Conservation (phyloP, 345 rosid genomes). For the Populus deltoides region DNA sequence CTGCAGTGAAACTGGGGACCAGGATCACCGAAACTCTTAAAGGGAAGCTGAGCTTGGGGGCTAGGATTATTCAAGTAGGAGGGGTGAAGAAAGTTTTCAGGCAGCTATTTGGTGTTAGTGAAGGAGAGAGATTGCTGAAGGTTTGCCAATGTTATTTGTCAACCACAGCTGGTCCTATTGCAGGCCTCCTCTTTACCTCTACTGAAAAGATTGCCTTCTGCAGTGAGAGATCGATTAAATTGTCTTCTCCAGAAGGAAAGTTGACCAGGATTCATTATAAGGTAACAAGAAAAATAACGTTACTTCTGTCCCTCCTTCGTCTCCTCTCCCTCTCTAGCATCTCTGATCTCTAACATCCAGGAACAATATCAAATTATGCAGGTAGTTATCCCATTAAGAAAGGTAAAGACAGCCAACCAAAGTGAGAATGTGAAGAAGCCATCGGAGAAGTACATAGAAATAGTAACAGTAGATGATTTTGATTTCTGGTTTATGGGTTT, state of each 20-base stretch:
- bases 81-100: slow-evolving; percentile 44
- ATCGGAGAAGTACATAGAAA: slow-evolving; percentile 64
- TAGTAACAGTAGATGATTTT: slow-evolving; percentile 59
- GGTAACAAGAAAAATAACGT: slow-evolving; percentile 10
- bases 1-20: slow-evolving; percentile 40
- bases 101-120: slow-evolving; percentile 33
- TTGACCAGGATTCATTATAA: slow-evolving; percentile 36
- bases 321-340: not conserved
- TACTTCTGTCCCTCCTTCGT: no score
- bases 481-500: slow-evolving; percentile 98
- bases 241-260: slow-evolving; percentile 34
- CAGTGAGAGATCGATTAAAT: slow-evolving; percentile 47
- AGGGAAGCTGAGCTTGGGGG: slow-evolving; percentile 50
- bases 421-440: slow-evolving; percentile 59
- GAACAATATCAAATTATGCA: slow-evolving; percentile 7
- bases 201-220: slow-evolving; percentile 40
- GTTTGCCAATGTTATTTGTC: slow-evolving; percentile 49
- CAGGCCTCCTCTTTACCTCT: slow-evolving; percentile 52
- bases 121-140: slow-evolving; percentile 43
- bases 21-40: slow-evolving; percentile 43
- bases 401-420: slow-evolving; percentile 52
- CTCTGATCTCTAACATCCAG: not conserved
- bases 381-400: slow-evolving; percentile 57
- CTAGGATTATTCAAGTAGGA: slow-evolving; percentile 40
- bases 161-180: slow-evolving; percentile 48